phyloP scores from a whole-genome alignment of 1,284 basidiomycete species.

The Melampsora americana region DNA sequence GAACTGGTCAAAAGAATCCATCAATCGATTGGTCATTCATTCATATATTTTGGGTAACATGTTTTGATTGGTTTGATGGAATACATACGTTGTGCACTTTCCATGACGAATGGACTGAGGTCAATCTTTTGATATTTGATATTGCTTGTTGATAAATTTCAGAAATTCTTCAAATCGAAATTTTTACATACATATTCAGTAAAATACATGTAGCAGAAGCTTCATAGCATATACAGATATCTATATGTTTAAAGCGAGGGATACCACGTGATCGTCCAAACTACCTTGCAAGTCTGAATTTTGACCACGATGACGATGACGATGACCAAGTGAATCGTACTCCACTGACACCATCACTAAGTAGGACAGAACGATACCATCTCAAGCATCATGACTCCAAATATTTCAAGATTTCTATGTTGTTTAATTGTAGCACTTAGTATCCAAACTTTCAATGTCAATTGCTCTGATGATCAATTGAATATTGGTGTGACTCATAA shows the following conservation, averaged over 20 bases:
- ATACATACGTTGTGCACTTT: slow-evolving; percentile 39
- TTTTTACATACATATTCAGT: too few species aligned
- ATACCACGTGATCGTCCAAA: background rate
- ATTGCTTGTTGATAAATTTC: too few species aligned
- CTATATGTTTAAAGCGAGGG: background rate
- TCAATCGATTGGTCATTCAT: too few species aligned
- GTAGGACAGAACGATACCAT: too few species aligned
- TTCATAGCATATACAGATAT: background rate
- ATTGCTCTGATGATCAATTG: slow-evolving; percentile 5
- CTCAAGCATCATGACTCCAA: slow-evolving; percentile 2
- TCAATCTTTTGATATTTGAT: too few species aligned
- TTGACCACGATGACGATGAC: too few species aligned
- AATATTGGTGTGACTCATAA: slow-evolving; percentile 38
- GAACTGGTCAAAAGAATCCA: slow-evolving; percentile 20
- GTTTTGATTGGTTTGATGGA: background rate
- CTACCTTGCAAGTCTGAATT: too few species aligned
- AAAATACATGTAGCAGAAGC: background rate
- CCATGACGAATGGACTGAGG: background rate
- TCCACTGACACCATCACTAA: too few species aligned
- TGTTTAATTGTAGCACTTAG: slow-evolving; percentile 4
- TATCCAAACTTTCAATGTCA: background rate
- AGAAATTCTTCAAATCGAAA: too few species aligned
- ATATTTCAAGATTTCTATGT: background rate
- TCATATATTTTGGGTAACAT: background rate
- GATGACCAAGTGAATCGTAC: too few species aligned